Evolutionary conservation across 352 stramenopile genomes (phyloP).

Genomic region (Pythium phragmiticola): DNA sequence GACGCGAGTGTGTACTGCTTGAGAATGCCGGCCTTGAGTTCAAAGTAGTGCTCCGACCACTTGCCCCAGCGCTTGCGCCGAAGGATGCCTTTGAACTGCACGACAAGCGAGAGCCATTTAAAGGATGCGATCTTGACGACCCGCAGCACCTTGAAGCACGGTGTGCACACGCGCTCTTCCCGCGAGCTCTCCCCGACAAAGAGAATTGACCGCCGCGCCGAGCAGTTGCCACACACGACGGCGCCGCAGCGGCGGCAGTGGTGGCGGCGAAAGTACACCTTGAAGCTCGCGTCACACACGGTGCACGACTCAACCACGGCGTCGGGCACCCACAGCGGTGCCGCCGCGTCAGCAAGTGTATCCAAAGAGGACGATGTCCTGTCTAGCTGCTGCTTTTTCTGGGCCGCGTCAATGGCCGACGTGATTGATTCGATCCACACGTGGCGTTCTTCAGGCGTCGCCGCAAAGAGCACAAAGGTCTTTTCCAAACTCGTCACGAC

Average conservation of each 20-base stretch:
- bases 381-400: slow-evolving; percentile 27
- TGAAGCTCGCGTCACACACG: slow-evolving; percentile 67
- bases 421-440: slow-evolving; percentile 65
- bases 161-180: slow-evolving; percentile 69
- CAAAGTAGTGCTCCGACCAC: slow-evolving; percentile 83
- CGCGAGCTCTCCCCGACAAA: slow-evolving; percentile 67
- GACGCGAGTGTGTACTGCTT: slow-evolving; percentile 78
- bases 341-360: slow-evolving; percentile 53
- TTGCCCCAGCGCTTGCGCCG: slow-evolving; percentile 73
- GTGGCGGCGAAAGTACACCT: slow-evolving; percentile 76
- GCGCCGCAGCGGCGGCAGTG: slow-evolving; percentile 78
- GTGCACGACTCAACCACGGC: slow-evolving; percentile 59
- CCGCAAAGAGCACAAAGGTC: slow-evolving; percentile 75
- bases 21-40: slow-evolving; percentile 68
- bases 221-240: slow-evolving; percentile 82
- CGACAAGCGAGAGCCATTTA: slow-evolving; percentile 63
- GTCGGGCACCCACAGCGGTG: slow-evolving; percentile 72
- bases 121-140: slow-evolving; percentile 62
- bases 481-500: slow-evolving; percentile 81
- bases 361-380: slow-evolving; percentile 27
- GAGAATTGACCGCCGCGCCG: slow-evolving; percentile 54
- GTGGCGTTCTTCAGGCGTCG: slow-evolving; percentile 39
- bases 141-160: slow-evolving; percentile 66
- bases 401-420: slow-evolving; percentile 53
- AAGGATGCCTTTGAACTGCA: slow-evolving; percentile 70